Evolutionary conservation across 192 early-diverging fungal genomes (phyloP), one percentile per base, ranked within the genome.

Genomic region (Linderina pennispora): DNA sequence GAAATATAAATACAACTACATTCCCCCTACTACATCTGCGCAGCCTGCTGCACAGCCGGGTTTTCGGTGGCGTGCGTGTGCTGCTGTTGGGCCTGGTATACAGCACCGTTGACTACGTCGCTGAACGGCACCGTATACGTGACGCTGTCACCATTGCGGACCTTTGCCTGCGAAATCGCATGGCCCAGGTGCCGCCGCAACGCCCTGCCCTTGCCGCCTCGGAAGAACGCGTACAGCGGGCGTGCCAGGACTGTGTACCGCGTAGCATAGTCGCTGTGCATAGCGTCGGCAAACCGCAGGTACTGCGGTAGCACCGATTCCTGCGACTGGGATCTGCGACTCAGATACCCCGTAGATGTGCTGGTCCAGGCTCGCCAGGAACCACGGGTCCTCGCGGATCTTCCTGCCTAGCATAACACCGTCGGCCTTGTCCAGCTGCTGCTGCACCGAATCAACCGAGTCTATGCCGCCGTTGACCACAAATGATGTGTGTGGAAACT

Each of bases 371-470:
- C 51, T 60, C 5, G 77, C 53, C 25, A 87, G 58, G 41, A 87
- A 87, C 65, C 81, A 69, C 11, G 85, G 85, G 32, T 80, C 55
- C 32, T 85, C 75, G 51, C 78, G 78, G 0, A 88, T 52, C 64
- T 85, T 77, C 20, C 86, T 53, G 19, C 86, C 86, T 33, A 88
- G 50, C 86, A 88, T 88, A 26, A 83, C 77, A 1, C 81, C 82
- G 48, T 83, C 81, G 0, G 75, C 75, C 8, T 22, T 3, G 0
- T 50, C 48, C 17, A 88, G 45, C 39, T 79, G 80, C 14, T 49
- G 40, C 3, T 49, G 50, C 10, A 82, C 62, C 1, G 71, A 45
- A 9, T 76, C 65, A 14, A 69, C 64, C 1, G 62, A 70, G 35
- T 70, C 67, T 18, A 85, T 78, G 4, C 84, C 86, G 49, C 86